Conservation (phyloP, 192 early-diverging fungal genomes). For the Glomus cerebriforme region DNA sequence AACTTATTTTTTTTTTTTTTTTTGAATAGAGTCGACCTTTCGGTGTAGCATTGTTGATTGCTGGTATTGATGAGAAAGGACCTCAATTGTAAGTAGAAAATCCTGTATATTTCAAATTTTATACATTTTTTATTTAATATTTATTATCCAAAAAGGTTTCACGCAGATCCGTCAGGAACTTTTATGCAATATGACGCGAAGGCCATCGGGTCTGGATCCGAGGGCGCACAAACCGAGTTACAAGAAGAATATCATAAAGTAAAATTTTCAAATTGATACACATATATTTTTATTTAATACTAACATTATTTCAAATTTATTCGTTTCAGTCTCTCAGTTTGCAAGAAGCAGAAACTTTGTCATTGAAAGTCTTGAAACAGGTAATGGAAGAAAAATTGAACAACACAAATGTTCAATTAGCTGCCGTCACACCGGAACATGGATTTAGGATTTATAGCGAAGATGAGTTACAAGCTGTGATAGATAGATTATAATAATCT, state of each 20-base stretch:
- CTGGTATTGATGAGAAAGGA: constrained; percentile 94
- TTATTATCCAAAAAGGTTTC: constrained; percentile 58
- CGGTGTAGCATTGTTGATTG: constrained; percentile 98
- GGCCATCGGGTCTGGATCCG: constrained; percentile 98
- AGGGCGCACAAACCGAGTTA: constrained; percentile 97
- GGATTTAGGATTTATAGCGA: constrained; percentile 83
- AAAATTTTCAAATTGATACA: constrained; percentile 22
- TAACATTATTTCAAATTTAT: not conserved
- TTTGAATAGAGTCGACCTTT: constrained; percentile 82
- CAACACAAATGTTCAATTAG: constrained; percentile 93
- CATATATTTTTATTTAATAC: constrained; percentile 24
- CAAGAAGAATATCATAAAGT: constrained; percentile 96
- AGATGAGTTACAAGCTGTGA: constrained; percentile 78
- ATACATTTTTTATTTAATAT: not conserved
- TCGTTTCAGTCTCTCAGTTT: constrained; percentile 71
- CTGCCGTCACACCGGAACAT: constrained; percentile 75
- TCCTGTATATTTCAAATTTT: not conserved
- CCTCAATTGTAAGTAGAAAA: constrained; percentile 87
- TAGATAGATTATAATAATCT: constrained; percentile 62
- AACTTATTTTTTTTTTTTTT: not conserved
- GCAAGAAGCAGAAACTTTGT: constrained; percentile 82
- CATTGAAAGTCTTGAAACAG: constrained; percentile 96
- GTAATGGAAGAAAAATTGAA: constrained; percentile 99
- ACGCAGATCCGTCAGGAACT: constrained; percentile 98
- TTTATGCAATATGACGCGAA: constrained; percentile 95